Evolutionary conservation across 176 grass and related monocot genomes (phyloP).

Genomic region (Aegilops speltoides): DNA sequence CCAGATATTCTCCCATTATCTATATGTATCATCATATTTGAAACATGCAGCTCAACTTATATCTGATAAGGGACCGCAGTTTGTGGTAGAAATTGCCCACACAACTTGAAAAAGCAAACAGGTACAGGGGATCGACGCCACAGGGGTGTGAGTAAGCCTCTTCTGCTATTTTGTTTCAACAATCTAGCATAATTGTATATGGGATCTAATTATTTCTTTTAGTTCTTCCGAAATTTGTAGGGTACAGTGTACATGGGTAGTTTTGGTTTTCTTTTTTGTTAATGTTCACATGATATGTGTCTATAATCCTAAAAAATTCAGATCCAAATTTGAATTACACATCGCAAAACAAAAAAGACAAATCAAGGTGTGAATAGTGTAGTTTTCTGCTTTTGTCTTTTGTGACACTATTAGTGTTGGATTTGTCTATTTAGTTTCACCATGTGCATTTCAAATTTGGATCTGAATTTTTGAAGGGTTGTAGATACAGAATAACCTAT

Average conservation of each 20-base stretch:
- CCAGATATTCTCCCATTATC: no score
- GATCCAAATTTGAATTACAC: no score
- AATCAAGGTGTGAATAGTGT: no score
- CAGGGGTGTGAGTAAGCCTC: neutral
- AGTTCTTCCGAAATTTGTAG: conserved; percentile 1
- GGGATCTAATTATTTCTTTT: neutral
- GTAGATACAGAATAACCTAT: neutral
- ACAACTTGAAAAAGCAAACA: conserved; percentile 9
- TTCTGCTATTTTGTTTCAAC: neutral
- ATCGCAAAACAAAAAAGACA: no score
- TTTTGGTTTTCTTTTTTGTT: neutral
- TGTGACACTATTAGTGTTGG: no score
- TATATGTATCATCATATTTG: neutral
- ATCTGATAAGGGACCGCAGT: neutral
- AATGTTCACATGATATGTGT: no score
- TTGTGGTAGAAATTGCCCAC: conserved; percentile 6
- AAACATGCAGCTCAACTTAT: neutral
- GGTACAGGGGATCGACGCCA: neutral
- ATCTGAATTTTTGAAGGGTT: no score
- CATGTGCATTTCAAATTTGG: no score
- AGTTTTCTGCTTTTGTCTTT: no score
- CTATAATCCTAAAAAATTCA: no score
- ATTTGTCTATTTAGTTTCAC: no score
- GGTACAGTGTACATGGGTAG: neutral
- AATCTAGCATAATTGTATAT: neutral